phyloP scores from a whole-genome alignment of 768 basidiomycete species.

The Rhodocollybia butyracea region DNA sequence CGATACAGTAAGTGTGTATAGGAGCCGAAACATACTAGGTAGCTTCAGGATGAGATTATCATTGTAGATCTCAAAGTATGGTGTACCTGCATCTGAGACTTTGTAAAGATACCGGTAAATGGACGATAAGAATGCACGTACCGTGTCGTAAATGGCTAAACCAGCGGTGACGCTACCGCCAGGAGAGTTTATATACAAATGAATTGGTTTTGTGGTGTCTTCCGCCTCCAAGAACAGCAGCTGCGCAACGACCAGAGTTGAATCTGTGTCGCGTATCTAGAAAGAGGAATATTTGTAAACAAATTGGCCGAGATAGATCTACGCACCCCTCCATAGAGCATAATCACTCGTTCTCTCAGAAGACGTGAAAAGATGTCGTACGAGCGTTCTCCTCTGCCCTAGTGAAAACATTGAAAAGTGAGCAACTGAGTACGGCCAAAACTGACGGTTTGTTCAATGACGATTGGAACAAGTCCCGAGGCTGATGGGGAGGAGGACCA shows the following conservation, averaged over 20 bases:
- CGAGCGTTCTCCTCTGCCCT: slow-evolving; percentile 85
- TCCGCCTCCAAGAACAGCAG: slow-evolving; percentile 95
- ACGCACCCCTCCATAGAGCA: slow-evolving; percentile 89
- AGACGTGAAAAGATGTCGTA: slow-evolving; percentile 97
- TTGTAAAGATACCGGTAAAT: background rate
- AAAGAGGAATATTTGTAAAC: slow-evolving; percentile 10
- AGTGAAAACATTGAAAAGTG: slow-evolving; percentile 10
- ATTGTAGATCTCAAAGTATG: background rate
- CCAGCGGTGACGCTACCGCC: slow-evolving; percentile 96
- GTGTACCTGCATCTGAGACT: slow-evolving; percentile 65
- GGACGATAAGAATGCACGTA: slow-evolving; percentile 33
- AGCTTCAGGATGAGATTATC: slow-evolving; percentile 10
- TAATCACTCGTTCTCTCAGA: slow-evolving; percentile 90
- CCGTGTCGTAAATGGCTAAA: slow-evolving; percentile 96
- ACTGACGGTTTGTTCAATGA: slow-evolving; percentile 10
- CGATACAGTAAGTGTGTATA: slow-evolving; percentile 95
- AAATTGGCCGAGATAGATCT: slow-evolving; percentile 9
- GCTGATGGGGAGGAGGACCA: slow-evolving; percentile 39
- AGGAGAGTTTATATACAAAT: slow-evolving; percentile 95
- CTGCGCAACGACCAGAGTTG: slow-evolving; percentile 87
- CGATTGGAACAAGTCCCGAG: slow-evolving; percentile 7
- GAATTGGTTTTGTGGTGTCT: slow-evolving; percentile 91
- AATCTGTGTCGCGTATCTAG: slow-evolving; percentile 88
- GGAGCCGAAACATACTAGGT: slow-evolving; percentile 82
- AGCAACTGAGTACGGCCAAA: background rate